Percentiles rank a stretch among this genome's conserved stretches.
Conservation (phyloP, 2,329 filamentous ascomycete genomes). For the Talaromyces funiculosus region DNA sequence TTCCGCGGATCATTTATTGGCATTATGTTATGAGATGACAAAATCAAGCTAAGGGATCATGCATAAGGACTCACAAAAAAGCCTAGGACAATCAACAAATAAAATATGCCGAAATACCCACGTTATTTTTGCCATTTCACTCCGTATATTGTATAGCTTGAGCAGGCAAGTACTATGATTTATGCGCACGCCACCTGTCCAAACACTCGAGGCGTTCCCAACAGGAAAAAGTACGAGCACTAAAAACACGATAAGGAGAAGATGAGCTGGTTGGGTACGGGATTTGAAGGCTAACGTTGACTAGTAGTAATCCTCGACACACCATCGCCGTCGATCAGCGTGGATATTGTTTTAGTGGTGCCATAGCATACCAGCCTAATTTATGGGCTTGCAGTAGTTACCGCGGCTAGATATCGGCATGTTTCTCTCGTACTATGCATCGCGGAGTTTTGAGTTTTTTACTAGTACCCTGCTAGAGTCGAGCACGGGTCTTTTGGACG, state of each 20-base stretch:
- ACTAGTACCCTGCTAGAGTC: background rate
- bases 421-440: too few relatives aligned
- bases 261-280: background rate
- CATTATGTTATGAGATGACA: too few relatives aligned
- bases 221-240: background rate
- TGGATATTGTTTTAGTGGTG: background rate
- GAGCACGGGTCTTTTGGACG: background rate
- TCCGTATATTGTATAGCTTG: background rate
- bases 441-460: too few relatives aligned
- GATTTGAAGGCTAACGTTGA: background rate
- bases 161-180: background rate
- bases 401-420: background rate
- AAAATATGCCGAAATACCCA: background rate
- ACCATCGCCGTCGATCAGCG: background rate
- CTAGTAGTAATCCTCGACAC: background rate
- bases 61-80: background rate
- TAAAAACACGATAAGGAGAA: background rate
- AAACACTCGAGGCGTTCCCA: background rate
- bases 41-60: background rate
- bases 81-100: background rate
- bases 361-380: background rate
- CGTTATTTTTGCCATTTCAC: background rate
- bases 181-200: too few relatives aligned
- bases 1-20: background rate
- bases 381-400: background rate